Percentiles rank a stretch among this genome's conserved stretches.
Evolutionary conservation across 1,284 basidiomycete genomes (phyloP).

Genomic region (Cerrena zonata): DNA sequence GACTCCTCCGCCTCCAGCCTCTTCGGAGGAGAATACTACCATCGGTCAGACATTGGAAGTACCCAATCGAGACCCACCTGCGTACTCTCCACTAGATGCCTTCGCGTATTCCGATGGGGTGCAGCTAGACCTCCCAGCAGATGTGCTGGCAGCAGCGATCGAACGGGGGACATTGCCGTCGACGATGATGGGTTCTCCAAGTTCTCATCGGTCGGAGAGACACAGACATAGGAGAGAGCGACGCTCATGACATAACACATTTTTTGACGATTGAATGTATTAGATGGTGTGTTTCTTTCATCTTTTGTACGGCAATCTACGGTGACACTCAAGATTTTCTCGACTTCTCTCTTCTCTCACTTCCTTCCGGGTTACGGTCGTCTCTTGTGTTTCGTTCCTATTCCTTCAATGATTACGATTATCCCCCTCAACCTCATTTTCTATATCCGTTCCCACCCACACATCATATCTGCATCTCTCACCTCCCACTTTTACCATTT

Average conservation of each 20-base stretch:
- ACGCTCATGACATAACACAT: constrained; percentile 17
- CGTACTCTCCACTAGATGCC: constrained; percentile 77
- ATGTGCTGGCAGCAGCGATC: constrained; percentile 73
- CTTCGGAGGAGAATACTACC: constrained; percentile 13
- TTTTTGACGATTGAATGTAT: too few species aligned
- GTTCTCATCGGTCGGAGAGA: constrained; percentile 46
- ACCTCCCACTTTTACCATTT: not conserved
- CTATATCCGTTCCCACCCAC: too few species aligned
- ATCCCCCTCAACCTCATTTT: too few species aligned
- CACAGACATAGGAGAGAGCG: constrained; percentile 51
- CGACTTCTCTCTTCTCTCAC: constrained; percentile 3
- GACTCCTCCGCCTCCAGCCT: constrained; percentile 12
- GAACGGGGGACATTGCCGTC: constrained; percentile 60
- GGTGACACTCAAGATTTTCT: not conserved
- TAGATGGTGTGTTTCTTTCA: constrained; percentile 17
- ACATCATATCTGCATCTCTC: too few species aligned
- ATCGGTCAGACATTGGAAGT: constrained; percentile 12
- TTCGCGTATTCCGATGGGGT: constrained; percentile 76
- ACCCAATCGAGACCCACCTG: constrained; percentile 53
- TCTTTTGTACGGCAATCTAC: constrained; percentile 9
- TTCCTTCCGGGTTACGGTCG: too few species aligned
- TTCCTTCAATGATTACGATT: too few species aligned
- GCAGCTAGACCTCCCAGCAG: constrained; percentile 75
- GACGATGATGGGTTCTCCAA: constrained; percentile 46
- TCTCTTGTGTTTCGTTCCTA: too few species aligned